Conservation (phyloP, 2,329 filamentous ascomycete species). For the Penicillium capsulatum region DNA sequence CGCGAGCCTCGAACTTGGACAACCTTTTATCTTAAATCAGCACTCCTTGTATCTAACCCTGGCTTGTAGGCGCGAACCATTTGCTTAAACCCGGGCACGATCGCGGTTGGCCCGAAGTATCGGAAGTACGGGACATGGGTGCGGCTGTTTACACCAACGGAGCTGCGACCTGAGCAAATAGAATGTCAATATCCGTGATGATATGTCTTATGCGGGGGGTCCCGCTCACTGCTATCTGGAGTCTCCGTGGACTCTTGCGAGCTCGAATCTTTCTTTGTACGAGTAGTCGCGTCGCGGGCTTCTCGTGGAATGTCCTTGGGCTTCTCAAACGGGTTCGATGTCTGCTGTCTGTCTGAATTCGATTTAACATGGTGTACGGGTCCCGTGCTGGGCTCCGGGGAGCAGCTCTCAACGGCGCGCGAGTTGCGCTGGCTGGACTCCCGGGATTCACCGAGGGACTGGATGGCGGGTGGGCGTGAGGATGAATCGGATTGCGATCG, state of each 20-base stretch:
- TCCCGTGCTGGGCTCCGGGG: slow-evolving; percentile 22
- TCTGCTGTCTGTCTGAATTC: slow-evolving; percentile 12
- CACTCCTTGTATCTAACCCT: not conserved
- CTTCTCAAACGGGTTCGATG: slow-evolving; percentile 11
- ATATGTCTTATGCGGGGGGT: not conserved
- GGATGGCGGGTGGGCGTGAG: slow-evolving; percentile 20
- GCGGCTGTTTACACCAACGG: slow-evolving; percentile 34
- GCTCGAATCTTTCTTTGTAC: slow-evolving; percentile 24
- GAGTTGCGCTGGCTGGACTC: slow-evolving; percentile 17
- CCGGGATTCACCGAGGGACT: slow-evolving; percentile 13
- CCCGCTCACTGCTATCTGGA: slow-evolving; percentile 37
- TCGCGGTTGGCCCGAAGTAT: slow-evolving; percentile 86
- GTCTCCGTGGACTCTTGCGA: slow-evolving; percentile 27
- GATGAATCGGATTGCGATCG: slow-evolving; percentile 32
- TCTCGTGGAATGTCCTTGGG: slow-evolving; percentile 20
- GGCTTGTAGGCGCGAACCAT: slow-evolving; percentile 58
- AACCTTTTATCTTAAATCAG: slow-evolving; percentile 52
- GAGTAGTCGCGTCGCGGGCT: slow-evolving; percentile 15
- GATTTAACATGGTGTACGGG: slow-evolving; percentile 2
- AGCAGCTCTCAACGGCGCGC: slow-evolving; percentile 25
- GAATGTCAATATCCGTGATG: slow-evolving; percentile 7
- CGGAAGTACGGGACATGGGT: slow-evolving; percentile 74
- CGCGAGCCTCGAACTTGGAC: slow-evolving; percentile 55
- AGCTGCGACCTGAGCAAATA: slow-evolving; percentile 31
- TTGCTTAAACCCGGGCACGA: slow-evolving; percentile 87